Percentiles rank a stretch among this genome's conserved stretches.
Evolutionary conservation across 2,329 filamentous ascomycete species (phyloP).

Genomic region (Diaporthe ampelina): DNA sequence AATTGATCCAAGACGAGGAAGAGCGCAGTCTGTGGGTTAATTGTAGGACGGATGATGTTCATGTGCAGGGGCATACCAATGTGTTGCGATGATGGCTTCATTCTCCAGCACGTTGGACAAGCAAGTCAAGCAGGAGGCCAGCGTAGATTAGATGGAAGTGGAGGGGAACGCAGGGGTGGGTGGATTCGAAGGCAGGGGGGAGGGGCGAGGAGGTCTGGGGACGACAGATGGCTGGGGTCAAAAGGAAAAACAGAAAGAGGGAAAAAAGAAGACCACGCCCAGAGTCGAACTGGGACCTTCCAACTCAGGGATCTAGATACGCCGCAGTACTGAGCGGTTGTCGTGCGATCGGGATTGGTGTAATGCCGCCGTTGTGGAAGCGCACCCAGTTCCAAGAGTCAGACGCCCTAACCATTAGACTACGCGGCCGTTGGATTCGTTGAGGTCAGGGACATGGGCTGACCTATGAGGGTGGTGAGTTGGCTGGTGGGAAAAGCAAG

Average conservation of each 20-base stretch:
- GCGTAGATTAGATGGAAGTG: neutral
- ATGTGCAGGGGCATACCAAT: neutral
- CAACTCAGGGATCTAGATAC: no score
- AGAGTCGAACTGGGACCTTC: neutral
- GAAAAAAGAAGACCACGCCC: no score
- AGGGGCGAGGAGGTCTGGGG: no score
- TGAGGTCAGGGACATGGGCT: neutral
- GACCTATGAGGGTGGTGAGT: neutral
- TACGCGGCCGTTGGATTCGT: neutral
- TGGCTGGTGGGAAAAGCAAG: no score
- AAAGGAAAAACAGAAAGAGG: no score
- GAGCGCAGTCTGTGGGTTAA: no score
- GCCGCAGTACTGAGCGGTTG: neutral
- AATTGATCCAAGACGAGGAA: no score
- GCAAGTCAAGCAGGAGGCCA: neutral
- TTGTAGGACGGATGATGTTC: neutral
- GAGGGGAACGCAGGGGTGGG: no score
- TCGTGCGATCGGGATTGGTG: neutral
- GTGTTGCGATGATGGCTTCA: neutral
- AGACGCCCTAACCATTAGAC: conserved; percentile 5
- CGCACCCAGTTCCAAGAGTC: neutral
- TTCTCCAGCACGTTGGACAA: neutral
- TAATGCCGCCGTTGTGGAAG: neutral
- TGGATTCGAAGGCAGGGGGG: no score
- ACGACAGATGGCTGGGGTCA: no score